Conservation (phyloP, 2,329 filamentous ascomycete genomes). For the Anthostomella pinea region DNA sequence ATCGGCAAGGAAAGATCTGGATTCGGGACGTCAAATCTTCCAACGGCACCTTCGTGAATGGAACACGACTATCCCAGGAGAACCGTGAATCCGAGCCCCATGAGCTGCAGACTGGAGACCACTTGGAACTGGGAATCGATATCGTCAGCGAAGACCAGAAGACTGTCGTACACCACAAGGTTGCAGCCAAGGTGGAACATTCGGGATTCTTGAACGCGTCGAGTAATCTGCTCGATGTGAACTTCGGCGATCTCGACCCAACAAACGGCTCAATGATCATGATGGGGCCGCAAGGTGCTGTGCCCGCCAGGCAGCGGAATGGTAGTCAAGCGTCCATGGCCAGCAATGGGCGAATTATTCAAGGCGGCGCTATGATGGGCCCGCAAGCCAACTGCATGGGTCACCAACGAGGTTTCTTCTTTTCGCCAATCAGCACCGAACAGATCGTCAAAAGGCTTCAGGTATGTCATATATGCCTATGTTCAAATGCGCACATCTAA, state of each 20-base stretch:
- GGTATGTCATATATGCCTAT: conserved; percentile 48
- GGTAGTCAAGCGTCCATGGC: conserved; percentile 64
- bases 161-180: conserved; percentile 97
- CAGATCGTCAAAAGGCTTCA: conserved; percentile 87
- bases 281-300: conserved; percentile 63
- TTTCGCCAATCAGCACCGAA: conserved; percentile 87
- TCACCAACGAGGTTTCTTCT: conserved; percentile 79
- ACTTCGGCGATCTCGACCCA: conserved; percentile 87
- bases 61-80: conserved; percentile 82
- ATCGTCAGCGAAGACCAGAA: conserved; percentile 99
- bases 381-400: conserved; percentile 57
- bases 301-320: conserved; percentile 68
- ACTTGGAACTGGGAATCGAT: conserved; percentile 92
- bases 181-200: conserved; percentile 94
- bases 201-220: conserved; percentile 76
- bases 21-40: conserved; percentile 98
- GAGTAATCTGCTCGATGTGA: conserved; percentile 80
- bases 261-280: conserved; percentile 72
- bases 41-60: conserved; percentile 98
- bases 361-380: conserved; percentile 47
- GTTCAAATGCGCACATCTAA: conserved; percentile 18
- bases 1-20: conserved; percentile 80
- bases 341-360: conserved; percentile 60
- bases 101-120: conserved; percentile 86
- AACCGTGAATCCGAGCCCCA: conserved; percentile 96